Percentiles rank a stretch among this genome's conserved stretches.
phyloP scores from a whole-genome alignment of 305 asterid species.

The Fraxinus baroniana region DNA sequence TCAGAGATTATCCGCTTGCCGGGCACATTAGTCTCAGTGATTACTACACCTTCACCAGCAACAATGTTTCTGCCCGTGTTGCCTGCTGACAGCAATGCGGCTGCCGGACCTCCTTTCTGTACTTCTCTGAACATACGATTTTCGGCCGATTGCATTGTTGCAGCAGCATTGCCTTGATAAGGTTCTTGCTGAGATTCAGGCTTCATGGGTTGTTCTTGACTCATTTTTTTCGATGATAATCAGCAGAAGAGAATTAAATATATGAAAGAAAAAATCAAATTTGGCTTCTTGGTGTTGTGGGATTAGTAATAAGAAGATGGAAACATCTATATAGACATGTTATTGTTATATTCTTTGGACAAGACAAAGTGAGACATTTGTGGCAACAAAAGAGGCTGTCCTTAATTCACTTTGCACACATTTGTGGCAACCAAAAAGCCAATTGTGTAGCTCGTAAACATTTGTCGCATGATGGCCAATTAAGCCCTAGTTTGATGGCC shows the following conservation, averaged over 20 bases:
- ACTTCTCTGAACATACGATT: not conserved
- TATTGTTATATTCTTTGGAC: not conserved
- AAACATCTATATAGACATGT: not conserved
- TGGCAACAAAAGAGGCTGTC: not conserved
- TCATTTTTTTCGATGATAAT: constrained; percentile 35
- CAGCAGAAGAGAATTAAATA: not conserved
- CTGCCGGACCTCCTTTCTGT: not conserved
- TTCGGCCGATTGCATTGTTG: not conserved
- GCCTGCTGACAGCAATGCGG: not conserved
- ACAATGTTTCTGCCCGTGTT: not conserved
- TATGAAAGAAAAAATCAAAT: not conserved
- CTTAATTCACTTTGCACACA: not conserved
- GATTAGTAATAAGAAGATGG: not conserved
- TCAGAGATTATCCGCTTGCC: constrained; percentile 3
- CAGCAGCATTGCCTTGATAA: constrained; percentile 10
- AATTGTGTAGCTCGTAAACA: not conserved
- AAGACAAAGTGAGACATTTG: not conserved
- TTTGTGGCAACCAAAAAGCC: not conserved
- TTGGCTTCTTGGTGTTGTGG: not conserved
- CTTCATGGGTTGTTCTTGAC: constrained; percentile 57
- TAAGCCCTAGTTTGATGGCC: not conserved
- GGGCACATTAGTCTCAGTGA: constrained; percentile 23
- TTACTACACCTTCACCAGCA: constrained; percentile 19
- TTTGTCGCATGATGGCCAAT: not conserved
- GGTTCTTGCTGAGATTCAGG: constrained; percentile 24